Percentiles rank a stretch among this genome's conserved stretches.
Evolutionary conservation across 1,284 basidiomycete genomes (phyloP).

Genomic region (Stygiomarasmius scandens): DNA sequence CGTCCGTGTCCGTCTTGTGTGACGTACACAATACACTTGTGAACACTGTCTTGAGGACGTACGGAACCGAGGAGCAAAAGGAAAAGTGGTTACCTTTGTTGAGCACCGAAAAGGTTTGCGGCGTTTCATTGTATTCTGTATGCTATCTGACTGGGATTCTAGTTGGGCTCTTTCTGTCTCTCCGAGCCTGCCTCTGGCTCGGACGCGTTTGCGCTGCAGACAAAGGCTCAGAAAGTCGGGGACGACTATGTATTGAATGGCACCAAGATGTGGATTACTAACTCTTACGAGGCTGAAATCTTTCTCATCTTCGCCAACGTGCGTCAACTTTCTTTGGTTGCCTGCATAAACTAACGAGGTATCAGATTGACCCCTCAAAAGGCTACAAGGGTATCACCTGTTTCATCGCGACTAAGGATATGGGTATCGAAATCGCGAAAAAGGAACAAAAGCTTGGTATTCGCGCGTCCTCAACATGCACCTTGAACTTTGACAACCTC

Average conservation of each 20-base stretch:
- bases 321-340: constrained; percentile 21
- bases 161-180: constrained; percentile 96
- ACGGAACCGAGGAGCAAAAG: constrained; percentile 85
- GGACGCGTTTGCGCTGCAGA: constrained; percentile 71
- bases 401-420: constrained; percentile 94
- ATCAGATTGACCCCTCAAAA: constrained; percentile 83
- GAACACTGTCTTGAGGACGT: constrained; percentile 91
- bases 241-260: constrained; percentile 89
- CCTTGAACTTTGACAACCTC: constrained; percentile 95
- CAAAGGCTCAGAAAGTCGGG: constrained; percentile 86
- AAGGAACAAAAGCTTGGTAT: constrained; percentile 99
- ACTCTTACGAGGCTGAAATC: constrained; percentile 72
- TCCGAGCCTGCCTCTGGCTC: constrained; percentile 76
- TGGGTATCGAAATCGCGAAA: constrained; percentile 97
- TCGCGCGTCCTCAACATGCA: constrained; percentile 95
- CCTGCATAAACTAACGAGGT: background rate
- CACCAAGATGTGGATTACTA: constrained; percentile 99
- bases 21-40: constrained; percentile 99
- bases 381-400: constrained; percentile 99
- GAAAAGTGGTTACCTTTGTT: constrained; percentile 90
- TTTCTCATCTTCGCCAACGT: constrained; percentile 83
- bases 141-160: constrained; percentile 3
- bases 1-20: constrained; percentile 94
- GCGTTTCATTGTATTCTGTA: background rate
- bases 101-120: constrained; percentile 71